These are phyloP conservation scores for Hymenoscyphus fraxineus DNA, from an alignment of 2,329 filamentous ascomycete genomes.

Conservation along the genomic window DNA sequence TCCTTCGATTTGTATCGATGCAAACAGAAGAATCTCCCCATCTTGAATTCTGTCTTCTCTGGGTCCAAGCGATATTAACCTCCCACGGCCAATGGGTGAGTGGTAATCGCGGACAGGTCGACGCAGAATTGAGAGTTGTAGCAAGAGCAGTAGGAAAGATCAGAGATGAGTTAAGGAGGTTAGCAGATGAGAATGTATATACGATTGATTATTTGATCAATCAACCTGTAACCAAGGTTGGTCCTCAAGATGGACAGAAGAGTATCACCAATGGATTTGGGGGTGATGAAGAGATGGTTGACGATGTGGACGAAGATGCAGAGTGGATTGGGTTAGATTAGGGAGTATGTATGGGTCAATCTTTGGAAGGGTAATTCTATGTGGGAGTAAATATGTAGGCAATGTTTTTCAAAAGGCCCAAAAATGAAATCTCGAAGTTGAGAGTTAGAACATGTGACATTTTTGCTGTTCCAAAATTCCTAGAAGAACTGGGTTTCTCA, in stretches of 20 bases:
- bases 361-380: background rate
- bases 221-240: conserved; percentile 40
- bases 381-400: background rate
- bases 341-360: background rate
- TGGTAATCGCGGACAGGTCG: conserved; percentile 73
- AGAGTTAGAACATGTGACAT: background rate
- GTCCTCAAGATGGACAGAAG: conserved; percentile 34
- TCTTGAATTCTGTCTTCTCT: conserved; percentile 89
- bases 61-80: conserved; percentile 80
- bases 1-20: conserved; percentile 82
- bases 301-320: conserved; percentile 41
- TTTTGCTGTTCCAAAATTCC: background rate
- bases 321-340: conserved; percentile 54
- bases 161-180: conserved; percentile 72
- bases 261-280: conserved; percentile 36
- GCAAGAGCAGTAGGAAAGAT: conserved; percentile 77
- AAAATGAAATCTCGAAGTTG: background rate
- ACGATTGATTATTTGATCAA: conserved; percentile 77
- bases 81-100: conserved; percentile 83
- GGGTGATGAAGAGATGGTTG: conserved; percentile 29
- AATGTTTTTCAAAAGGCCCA: background rate
- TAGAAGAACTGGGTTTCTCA: too few relatives aligned
- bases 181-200: conserved; percentile 87
- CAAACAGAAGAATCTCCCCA: conserved; percentile 89
- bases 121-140: conserved; percentile 79